These are phyloP conservation scores for Mycena indigotica DNA, from an alignment of 768 basidiomycete species.

Conservation along the genomic window DNA sequence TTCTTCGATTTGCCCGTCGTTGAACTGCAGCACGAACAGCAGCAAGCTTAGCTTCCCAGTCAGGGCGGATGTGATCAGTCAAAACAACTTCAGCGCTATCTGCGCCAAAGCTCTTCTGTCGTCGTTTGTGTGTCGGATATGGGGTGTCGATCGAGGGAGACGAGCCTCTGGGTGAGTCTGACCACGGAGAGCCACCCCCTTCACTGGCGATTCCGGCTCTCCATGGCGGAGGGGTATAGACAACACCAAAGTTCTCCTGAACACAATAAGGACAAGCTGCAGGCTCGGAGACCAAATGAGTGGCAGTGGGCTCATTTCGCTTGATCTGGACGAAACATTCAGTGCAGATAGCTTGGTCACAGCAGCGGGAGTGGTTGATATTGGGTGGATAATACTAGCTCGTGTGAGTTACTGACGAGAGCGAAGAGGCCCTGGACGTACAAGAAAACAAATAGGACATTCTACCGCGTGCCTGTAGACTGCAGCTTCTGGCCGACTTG, in stretches of 20 bases:
- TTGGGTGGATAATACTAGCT: conserved; percentile 93
- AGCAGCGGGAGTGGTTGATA: conserved; percentile 96
- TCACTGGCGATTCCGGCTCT: conserved; percentile 78
- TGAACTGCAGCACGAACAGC: conserved; percentile 94
- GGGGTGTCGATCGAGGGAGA: conserved; percentile 43
- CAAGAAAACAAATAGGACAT: conserved; percentile 98
- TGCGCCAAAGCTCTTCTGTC: conserved; percentile 86
- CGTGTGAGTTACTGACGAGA: conserved; percentile 26
- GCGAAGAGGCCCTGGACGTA: conserved; percentile 44
- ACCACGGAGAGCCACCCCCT: conserved; percentile 56
- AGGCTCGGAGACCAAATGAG: conserved; percentile 94
- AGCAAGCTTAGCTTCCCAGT: conserved; percentile 96
- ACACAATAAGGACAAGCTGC: conserved; percentile 98
- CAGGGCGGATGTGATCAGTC: conserved; percentile 93
- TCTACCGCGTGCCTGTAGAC: conserved; percentile 86
- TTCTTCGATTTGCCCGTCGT: conserved; percentile 92
- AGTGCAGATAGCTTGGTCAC: conserved; percentile 97
- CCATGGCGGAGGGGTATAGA: conserved; percentile 84
- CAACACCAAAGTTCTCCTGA: conserved; percentile 94
- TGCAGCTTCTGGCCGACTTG: conserved; percentile 71
- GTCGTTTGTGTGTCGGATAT: conserved; percentile 61
- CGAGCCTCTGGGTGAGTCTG: conserved; percentile 54
- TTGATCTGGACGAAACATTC: conserved; percentile 99
- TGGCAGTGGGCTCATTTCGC: conserved; percentile 90
- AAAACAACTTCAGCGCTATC: conserved; percentile 91